Base-by-base conservation (phyloP, 2,329 filamentous ascomycete genomes). In the Fusarium sp. region DNA sequence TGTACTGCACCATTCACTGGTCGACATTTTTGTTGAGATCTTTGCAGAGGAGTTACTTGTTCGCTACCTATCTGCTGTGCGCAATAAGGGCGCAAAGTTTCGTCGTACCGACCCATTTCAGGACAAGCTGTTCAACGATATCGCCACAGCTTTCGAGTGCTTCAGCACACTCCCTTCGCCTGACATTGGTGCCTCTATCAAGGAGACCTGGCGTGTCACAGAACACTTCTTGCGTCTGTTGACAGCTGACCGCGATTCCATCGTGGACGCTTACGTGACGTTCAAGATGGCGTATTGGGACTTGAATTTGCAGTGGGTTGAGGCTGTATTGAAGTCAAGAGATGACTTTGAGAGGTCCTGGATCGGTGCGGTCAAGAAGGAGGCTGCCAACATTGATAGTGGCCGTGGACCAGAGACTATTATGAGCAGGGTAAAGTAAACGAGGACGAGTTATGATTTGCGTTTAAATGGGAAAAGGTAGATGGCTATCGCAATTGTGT, bases 341-440 rank as follows among this genome's bases (percentile, higher is more conserved):
- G 96, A 99, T 82, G 96, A 99, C 84, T 98, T 97, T 83, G 96
- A 98, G 82, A 88, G 95, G 75, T 89, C 90, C 68, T 94, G 98
- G 93, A 82, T 98, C 72, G 96, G 94, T 79, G 89, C 90, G 24
- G 92, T 98, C 54, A 98, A 98, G 86, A 91, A 91, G 6, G 90
- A 91, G 80, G 95, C 95, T n/a, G 95, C 94, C 13, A 93, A 94
- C 82, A 89, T 97, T 75, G 91, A 93, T 66, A 91, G 95, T 4
- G 91, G 93, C 70, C 89, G 95, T 71, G 95, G 94, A 2, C 83
- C 89, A 24, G 95, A 98, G 83, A 98, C 96, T 6, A 93, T 99
- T 71, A 98, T 99, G 95, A 91, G 93, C 71, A 95, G 94, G 83
- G 90, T 98, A 54, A 96, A 95, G 83, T 97, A 79, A 55, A 10